Conservation (phyloP, 2,329 filamentous ascomycete genomes). For the Xylariaceae sp. region DNA sequence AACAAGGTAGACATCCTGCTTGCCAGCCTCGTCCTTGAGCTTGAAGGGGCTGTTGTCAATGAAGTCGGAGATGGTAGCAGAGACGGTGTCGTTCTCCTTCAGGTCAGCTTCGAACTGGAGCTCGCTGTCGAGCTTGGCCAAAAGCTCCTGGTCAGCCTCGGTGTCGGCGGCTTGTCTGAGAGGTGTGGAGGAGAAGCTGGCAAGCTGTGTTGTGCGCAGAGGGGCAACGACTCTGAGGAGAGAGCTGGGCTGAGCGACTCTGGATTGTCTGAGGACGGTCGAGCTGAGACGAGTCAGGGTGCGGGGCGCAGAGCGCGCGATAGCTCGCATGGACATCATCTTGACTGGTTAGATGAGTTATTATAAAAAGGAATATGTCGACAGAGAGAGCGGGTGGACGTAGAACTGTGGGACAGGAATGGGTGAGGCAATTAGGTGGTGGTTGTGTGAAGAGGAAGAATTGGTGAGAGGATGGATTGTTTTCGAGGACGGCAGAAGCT, state of each 20-base stretch:
- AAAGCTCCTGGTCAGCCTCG: constrained; percentile 71
- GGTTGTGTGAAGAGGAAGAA: too few species aligned
- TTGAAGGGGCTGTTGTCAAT: constrained; percentile 79
- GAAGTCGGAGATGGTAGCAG: constrained; percentile 79
- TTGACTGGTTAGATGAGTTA: constrained; percentile 39
- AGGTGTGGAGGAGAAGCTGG: constrained; percentile 47
- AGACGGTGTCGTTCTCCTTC: constrained; percentile 64
- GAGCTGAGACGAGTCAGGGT: constrained; percentile 53
- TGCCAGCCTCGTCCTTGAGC: constrained; percentile 73
- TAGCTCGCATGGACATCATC: constrained; percentile 65
- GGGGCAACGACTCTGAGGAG: constrained; percentile 43
- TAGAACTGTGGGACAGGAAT: too few species aligned
- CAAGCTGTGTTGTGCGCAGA: constrained; percentile 35
- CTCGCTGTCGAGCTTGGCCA: constrained; percentile 80
- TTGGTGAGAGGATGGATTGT: too few species aligned
- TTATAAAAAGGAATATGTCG: background rate
- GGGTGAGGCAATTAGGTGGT: too few species aligned
- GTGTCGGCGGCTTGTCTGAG: constrained; percentile 39
- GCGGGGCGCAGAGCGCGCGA: constrained; percentile 63
- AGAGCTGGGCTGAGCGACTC: constrained; percentile 45
- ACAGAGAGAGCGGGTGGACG: background rate
- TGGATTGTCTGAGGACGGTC: constrained; percentile 46
- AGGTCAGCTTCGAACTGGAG: constrained; percentile 78
- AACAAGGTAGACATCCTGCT: constrained; percentile 81
- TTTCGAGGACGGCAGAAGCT: too few species aligned